A percentile compares a stretch with the other conserved stretches of the same genome.
phyloP scores from a whole-genome alignment of 805 yeast genomes.

The Kluyveromyces siamensis region DNA sequence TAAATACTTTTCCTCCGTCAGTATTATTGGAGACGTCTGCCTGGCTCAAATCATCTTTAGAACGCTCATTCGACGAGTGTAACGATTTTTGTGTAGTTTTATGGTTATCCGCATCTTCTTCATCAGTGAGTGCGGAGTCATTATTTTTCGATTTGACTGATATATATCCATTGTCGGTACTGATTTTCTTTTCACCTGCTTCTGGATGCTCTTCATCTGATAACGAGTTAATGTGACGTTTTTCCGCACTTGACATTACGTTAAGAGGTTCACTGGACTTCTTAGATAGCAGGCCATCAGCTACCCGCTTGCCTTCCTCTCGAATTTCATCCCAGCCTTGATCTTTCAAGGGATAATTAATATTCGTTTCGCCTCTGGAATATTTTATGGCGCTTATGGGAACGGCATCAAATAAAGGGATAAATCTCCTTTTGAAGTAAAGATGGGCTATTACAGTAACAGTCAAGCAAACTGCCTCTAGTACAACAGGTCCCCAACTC shows the following conservation, averaged over 20 bases:
- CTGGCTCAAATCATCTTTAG: constrained; percentile 1
- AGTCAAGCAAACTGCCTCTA: constrained; percentile 53
- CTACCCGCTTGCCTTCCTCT: constrained; percentile 36
- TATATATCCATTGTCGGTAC: constrained; percentile 3
- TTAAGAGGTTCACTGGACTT: constrained; percentile 21
- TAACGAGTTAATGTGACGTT: constrained; percentile 22
- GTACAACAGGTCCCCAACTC: constrained; percentile 68
- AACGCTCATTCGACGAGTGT: constrained; percentile 8
- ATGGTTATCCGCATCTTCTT: constrained; percentile 20
- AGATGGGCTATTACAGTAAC: constrained; percentile 52
- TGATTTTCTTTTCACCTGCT: constrained; percentile 3
- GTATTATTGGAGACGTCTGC: constrained; percentile 10
- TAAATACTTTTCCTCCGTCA: constrained; percentile 20
- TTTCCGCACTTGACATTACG: constrained; percentile 22
- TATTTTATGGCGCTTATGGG: constrained; percentile 49
- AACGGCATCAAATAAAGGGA: constrained; percentile 56
- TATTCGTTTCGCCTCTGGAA: constrained; percentile 32
- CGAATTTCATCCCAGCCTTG: constrained; percentile 55
- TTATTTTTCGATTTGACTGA: constrained; percentile 5
- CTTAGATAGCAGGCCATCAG: constrained; percentile 14
- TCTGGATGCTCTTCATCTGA: constrained; percentile 10
- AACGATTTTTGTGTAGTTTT: constrained; percentile 19
- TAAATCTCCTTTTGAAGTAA: constrained; percentile 48
- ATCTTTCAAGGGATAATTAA: constrained; percentile 52
- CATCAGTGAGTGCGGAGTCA: constrained; percentile 21